phyloP scores from a whole-genome alignment of 1,284 basidiomycete genomes.

The Moniliophthora roreri region DNA sequence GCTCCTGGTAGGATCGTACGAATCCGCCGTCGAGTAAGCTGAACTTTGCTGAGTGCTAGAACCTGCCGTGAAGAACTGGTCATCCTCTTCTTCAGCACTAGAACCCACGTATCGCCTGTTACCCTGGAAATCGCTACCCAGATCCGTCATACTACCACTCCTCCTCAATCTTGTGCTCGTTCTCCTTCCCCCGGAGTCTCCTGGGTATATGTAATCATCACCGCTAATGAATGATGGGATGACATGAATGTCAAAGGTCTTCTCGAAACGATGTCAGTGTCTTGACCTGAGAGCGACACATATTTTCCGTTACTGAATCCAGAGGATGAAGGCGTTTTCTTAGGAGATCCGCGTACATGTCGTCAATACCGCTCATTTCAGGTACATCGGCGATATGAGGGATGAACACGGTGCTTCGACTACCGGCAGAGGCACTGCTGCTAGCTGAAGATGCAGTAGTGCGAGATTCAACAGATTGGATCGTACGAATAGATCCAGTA shows the following conservation, averaged over 20 bases:
- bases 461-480: slow-evolving; percentile 53
- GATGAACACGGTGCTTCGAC: slow-evolving; percentile 69
- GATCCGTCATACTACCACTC: slow-evolving; percentile 74
- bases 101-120: slow-evolving; percentile 8
- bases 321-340: no score
- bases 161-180: no score
- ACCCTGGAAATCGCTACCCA: slow-evolving; percentile 64
- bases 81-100: slow-evolving; percentile 33
- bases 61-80: slow-evolving; percentile 57
- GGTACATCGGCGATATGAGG: slow-evolving; percentile 66
- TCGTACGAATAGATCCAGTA: slow-evolving; percentile 69
- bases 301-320: no score
- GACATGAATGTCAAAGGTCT: no score
- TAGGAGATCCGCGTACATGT: slow-evolving; percentile 31
- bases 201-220: no score
- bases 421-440: slow-evolving; percentile 37
- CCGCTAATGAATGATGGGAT: no score
- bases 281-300: no score
- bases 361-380: slow-evolving; percentile 59
- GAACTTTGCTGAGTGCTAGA: slow-evolving; percentile 12
- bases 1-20: slow-evolving; percentile 9
- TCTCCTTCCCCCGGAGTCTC: no score
- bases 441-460: slow-evolving; percentile 25
- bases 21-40: slow-evolving; percentile 10
- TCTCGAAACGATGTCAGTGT: no score